Conservation (phyloP, 2,329 filamentous ascomycete species). For the Aspergillus brunneoviolaceus region DNA sequence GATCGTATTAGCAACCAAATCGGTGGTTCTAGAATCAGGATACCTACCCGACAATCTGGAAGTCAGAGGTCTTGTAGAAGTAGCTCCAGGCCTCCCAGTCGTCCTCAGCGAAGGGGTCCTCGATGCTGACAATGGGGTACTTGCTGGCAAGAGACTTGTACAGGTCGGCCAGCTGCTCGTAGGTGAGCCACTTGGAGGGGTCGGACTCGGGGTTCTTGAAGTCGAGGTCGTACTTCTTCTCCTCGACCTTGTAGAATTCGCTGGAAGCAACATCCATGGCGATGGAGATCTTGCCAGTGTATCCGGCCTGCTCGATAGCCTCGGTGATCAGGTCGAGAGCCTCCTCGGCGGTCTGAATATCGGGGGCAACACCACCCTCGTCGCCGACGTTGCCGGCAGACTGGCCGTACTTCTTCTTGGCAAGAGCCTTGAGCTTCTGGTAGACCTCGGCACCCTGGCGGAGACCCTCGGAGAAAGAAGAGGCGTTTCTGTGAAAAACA, state of each 20-base stretch:
- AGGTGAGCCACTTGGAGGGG: conserved; percentile 95
- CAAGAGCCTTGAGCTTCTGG: conserved; percentile 92
- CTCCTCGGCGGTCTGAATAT: conserved; percentile 96
- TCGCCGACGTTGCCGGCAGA: conserved; percentile 98
- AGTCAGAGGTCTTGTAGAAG: conserved; percentile 98
- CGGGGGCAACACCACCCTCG: conserved; percentile 98
- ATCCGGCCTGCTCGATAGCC: conserved; percentile 91
- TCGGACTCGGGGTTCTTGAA: conserved; percentile 99
- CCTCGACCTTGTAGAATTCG: conserved; percentile 98
- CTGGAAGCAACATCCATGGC: conserved; percentile 99
- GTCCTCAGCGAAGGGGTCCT: conserved; percentile 99
- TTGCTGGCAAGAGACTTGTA: conserved; percentile 87
- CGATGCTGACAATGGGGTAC: conserved; percentile 98
- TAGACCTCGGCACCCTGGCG: conserved; percentile 97
- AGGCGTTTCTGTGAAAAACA: conserved; percentile 61
- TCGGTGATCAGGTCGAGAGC: conserved; percentile 94
- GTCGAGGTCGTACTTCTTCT: conserved; percentile 99
- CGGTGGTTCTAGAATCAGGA: background rate
- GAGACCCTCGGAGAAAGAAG: conserved; percentile 92
- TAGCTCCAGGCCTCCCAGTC: conserved; percentile 99
- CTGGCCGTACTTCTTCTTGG: conserved; percentile 99
- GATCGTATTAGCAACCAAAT: conserved; percentile 14
- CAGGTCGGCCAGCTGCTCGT: conserved; percentile 90
- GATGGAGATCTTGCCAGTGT: conserved; percentile 94
- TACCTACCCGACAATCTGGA: conserved; percentile 82